Base-by-base conservation (phyloP, 2,329 filamentous ascomycete species). In the Microdochium bolleyi region DNA sequence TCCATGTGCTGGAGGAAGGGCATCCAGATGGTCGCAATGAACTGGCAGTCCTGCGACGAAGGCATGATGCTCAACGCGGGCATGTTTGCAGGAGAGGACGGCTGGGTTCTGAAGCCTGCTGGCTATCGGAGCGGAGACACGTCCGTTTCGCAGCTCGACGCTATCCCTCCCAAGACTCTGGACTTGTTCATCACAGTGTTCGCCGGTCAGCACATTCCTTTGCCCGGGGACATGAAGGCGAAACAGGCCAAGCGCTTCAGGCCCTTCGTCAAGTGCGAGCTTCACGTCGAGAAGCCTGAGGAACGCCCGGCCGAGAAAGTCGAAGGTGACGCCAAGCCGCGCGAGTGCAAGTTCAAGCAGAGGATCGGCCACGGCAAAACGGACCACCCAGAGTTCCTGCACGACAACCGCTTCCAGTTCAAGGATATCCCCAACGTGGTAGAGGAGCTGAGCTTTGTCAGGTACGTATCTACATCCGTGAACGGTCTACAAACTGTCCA, bases 11-110 rank as follows among this genome's bases (percentile, higher is more conserved):
- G 94, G 94, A 84, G 91, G 50, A 85, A 89, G 51, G 94, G 94
- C 25, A 92, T 96, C 21, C 94, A 99, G 69, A 97, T 99, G 92
- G 92, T 90, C 4, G 92, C 94, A 19, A 80, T 97, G 68, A 99
- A 99, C 67, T 97, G 94, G 92, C 94, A 99, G 70, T 92, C 87
- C 2, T 87, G 92, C 60, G 92, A 97, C 65, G 83, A 94, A 53
- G 89, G 89, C 46, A 95, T 96, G 82, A 95, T 97, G 76, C 82
- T 99, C 65, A 97, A 97, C 64, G 88, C 95, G 62, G 94, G 88
- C 65, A 97, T 99, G 94, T 99, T 97, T 67, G 89, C 90, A 34
- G 88, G 84, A 10, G 87, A 88, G 50, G 74, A 81, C 44, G 92
- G 92, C 41, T 96, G 89, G 88, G 83, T 92, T 2, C 76, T 94